Conservation (phyloP, 331 rosid species). For the Malus hybrid region DNA sequence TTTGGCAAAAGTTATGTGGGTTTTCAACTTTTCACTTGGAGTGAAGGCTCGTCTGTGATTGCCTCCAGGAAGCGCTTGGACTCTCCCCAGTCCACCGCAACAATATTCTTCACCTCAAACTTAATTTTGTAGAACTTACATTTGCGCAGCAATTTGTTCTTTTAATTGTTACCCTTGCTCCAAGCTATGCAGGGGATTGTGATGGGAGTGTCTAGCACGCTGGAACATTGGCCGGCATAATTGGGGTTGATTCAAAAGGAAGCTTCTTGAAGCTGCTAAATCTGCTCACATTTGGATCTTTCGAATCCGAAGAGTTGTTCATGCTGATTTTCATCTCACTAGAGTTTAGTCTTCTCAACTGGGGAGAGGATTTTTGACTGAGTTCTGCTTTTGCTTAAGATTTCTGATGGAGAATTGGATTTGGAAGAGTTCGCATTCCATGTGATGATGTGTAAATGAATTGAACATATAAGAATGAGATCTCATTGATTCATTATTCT, state of each 20-base stretch:
- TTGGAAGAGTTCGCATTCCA: neutral
- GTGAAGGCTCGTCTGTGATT: neutral
- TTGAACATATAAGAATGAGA: neutral
- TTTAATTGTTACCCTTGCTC: conserved; percentile 4
- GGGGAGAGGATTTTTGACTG: conserved; percentile 14
- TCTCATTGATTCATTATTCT: neutral
- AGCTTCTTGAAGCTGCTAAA: conserved; percentile 5
- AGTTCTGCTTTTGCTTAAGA: neutral
- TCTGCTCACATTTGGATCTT: neutral
- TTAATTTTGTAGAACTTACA: neutral
- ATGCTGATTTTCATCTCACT: conserved; percentile 9
- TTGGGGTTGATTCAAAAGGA: conserved; percentile 13
- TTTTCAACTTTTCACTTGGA: too few species aligned
- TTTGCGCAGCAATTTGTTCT: conserved; percentile 4
- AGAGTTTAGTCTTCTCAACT: conserved; percentile 1
- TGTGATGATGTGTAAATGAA: neutral
- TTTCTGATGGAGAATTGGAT: neutral
- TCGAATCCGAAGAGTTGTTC: neutral
- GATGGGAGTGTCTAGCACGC: conserved; percentile 12
- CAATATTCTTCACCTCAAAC: neutral
- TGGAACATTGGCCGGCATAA: conserved; percentile 7
- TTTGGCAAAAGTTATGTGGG: neutral
- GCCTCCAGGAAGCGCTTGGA: conserved; percentile 1
- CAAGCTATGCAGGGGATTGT: conserved; percentile 11
- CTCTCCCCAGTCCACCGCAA: neutral